phyloP scores from a whole-genome alignment of 2,329 filamentous ascomycete genomes.

The Ploettnerulaceae sp. region DNA sequence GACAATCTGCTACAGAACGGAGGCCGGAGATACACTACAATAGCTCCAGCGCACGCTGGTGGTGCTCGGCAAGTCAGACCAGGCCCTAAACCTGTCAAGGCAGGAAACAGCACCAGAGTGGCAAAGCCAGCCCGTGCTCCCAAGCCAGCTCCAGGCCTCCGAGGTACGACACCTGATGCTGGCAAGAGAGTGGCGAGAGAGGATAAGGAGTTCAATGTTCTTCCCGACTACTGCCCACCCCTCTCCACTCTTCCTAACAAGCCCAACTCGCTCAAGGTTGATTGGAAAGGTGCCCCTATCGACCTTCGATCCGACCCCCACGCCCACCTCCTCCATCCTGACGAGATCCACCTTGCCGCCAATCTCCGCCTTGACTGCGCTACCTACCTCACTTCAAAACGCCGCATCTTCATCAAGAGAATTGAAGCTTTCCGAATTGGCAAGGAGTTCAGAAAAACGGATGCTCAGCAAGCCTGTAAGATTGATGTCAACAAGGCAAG shows the following conservation, averaged over 20 bases:
- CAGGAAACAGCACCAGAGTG: background rate
- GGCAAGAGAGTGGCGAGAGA: conserved; percentile 61
- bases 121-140: conserved; percentile 12
- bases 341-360: conserved; percentile 72
- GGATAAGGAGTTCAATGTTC: conserved; percentile 71
- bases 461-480: conserved; percentile 94
- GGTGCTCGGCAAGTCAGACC: conserved; percentile 12
- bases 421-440: conserved; percentile 60
- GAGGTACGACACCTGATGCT: conserved; percentile 31
- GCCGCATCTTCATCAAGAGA: conserved; percentile 78
- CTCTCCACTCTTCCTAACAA: conserved; percentile 59
- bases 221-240: conserved; percentile 71
- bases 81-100: conserved; percentile 7
- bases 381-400: conserved; percentile 88
- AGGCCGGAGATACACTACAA: conserved; percentile 23
- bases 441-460: conserved; percentile 91
- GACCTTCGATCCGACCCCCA: conserved; percentile 72
- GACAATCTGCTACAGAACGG: conserved; percentile 24
- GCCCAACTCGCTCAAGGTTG: conserved; percentile 70
- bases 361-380: conserved; percentile 79
- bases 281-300: conserved; percentile 79
- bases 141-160: conserved; percentile 13
- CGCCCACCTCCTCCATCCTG: conserved; percentile 65
- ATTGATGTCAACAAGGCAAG: conserved; percentile 98
- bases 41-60: conserved; percentile 27